Base-by-base conservation (phyloP, 768 basidiomycete genomes). In the Suillus sp. region DNA sequence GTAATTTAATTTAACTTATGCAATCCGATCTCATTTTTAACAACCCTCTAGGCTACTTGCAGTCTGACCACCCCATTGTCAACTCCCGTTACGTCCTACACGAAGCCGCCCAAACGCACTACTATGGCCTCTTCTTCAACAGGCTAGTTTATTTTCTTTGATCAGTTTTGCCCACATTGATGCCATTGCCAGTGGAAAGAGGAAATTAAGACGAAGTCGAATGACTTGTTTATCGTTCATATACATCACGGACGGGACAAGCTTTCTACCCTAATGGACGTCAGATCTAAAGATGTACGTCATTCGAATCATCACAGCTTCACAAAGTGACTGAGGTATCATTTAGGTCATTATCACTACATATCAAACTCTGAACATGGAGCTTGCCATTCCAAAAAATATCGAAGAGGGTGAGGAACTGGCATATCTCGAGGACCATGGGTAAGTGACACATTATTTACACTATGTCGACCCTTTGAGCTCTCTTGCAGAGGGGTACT, bases 171-270 rank as follows among this genome's bases (percentile, higher is more conserved):
- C 16, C 25, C 56, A 40, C 22, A 60, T 50, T 57, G 27, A 54
- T n/a, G 11, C 38, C 22, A 47, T 27, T 43, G 64, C 22, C 68
- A 89, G 86, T 90, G 89, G 89, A 87, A 87, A 72, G 86, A 87
- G 25, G 90, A 92, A 76, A 81, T 93, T 1, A 84, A 87, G 58
- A 78, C 78, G 3, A 91, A 91, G 75, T 86, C 88, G 0, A 85
- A 87, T 62, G 83, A 79, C 16, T 73, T 88, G 20, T 88, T 89
- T 67, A 76, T 72, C 0, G 86, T 88, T 0, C 85, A 86, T 66
- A 79, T 93, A 11, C 89, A 93, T 66, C 91, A 93, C 68, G 89
- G 91, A 5, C 81, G 82, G 64, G 84, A 87, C 59, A 90, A 91
- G 70, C 74, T 88, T 48, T 87, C 84, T 78, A 84, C 76, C 69